These are phyloP conservation scores for Aspergillus piperis DNA, from an alignment of 2,329 filamentous ascomycete genomes.

Conservation along the genomic window DNA sequence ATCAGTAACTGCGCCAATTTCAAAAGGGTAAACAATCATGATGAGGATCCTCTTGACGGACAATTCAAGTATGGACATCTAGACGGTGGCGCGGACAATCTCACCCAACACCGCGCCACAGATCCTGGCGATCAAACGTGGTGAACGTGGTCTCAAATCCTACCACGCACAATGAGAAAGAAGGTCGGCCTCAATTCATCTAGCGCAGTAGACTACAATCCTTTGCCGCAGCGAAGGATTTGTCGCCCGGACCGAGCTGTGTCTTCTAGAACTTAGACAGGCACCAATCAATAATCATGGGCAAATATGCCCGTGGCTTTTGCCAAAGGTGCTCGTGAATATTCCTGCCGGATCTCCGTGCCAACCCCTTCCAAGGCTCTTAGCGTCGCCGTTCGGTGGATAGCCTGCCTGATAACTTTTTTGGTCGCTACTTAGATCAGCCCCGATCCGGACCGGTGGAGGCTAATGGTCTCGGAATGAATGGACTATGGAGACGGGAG, in stretches of 20 bases:
- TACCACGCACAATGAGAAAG: background rate
- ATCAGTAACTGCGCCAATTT: background rate
- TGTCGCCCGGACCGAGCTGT: background rate
- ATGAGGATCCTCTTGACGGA: background rate
- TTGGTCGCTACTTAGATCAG: background rate
- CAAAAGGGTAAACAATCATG: background rate
- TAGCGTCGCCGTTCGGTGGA: background rate
- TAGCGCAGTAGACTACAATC: background rate
- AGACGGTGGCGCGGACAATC: conserved; percentile 1
- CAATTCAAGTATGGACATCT: background rate
- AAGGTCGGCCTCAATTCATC: too few relatives aligned
- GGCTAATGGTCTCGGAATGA: background rate
- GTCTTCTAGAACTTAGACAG: background rate
- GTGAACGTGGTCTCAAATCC: conserved; percentile 4
- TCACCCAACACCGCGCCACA: conserved; percentile 1
- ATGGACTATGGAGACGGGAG: background rate
- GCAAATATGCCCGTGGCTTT: background rate
- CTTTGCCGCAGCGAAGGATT: background rate
- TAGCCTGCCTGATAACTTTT: background rate
- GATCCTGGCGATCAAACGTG: conserved; percentile 11
- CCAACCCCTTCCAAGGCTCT: background rate
- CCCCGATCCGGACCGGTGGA: background rate
- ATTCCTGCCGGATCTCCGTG: background rate
- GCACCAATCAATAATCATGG: background rate
- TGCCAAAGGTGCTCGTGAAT: background rate